phyloP scores from a whole-genome alignment of 352 stramenopile genomes.

The Salisapilia sapeloensis region DNA sequence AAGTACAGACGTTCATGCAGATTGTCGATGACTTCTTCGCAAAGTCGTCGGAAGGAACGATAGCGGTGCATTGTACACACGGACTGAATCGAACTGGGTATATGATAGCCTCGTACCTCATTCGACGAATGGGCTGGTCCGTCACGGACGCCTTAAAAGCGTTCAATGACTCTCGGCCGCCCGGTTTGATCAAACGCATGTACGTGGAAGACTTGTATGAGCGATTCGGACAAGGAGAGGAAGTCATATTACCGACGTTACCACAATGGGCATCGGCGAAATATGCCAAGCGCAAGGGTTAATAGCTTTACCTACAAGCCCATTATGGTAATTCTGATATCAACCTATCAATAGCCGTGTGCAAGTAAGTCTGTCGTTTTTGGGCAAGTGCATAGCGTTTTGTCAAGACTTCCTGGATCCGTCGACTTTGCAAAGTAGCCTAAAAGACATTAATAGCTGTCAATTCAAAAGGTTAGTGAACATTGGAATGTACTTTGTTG shows the following conservation, averaged over 20 bases:
- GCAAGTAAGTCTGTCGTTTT: too few relatives aligned
- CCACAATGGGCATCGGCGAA: slow-evolving; percentile 47
- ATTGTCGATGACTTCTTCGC: slow-evolving; percentile 49
- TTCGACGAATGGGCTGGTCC: slow-evolving; percentile 19
- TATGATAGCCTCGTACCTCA: slow-evolving; percentile 55
- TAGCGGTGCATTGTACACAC: slow-evolving; percentile 69
- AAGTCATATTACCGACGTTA: slow-evolving; percentile 29
- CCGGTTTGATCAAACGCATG: slow-evolving; percentile 71
- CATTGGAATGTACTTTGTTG: slow-evolving; percentile 20
- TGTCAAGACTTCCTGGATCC: slow-evolving; percentile 23
- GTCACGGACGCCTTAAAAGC: slow-evolving; percentile 42
- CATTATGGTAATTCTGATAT: neutral
- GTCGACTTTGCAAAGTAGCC: slow-evolving; percentile 32
- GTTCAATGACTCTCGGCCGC: slow-evolving; percentile 40
- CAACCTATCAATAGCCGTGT: too few relatives aligned
- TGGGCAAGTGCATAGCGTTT: slow-evolving; percentile 14
- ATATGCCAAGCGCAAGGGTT: slow-evolving; percentile 21
- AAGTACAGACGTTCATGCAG: slow-evolving; percentile 35
- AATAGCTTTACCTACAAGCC: neutral
- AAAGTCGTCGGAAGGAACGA: slow-evolving; percentile 14
- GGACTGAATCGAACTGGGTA: slow-evolving; percentile 68
- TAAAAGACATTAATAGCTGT: slow-evolving; percentile 5
- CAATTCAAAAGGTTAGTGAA: neutral
- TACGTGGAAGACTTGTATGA: slow-evolving; percentile 63
- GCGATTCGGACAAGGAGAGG: slow-evolving; percentile 15